Percentiles rank a stretch among this genome's conserved stretches.
These are phyloP conservation scores for Dictyostelium purpureum DNA, from an alignment of 78 protist species.

Conservation along the genomic window DNA sequence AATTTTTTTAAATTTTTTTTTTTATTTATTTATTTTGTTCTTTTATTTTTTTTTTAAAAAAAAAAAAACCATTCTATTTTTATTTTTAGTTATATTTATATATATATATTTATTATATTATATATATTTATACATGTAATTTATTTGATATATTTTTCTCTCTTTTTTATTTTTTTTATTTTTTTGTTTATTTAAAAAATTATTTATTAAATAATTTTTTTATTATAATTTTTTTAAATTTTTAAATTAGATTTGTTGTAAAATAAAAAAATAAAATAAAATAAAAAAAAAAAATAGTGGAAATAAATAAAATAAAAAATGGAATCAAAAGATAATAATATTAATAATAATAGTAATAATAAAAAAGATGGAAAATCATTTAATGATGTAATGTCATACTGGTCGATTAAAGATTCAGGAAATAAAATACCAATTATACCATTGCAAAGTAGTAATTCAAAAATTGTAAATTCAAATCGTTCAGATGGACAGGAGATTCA, in stretches of 20 bases:
- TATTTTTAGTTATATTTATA: too few species aligned
- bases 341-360: background rate
- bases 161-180: background rate
- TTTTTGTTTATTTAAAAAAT: background rate
- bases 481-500: background rate
- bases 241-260: background rate
- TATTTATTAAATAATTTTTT: too few species aligned
- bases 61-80: too few species aligned
- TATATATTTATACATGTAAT: too few species aligned
- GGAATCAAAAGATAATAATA: background rate
- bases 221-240: too few species aligned
- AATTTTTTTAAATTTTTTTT: too few species aligned
- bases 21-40: background rate
- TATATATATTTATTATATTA: too few species aligned
- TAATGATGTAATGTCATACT: constrained; percentile 31
- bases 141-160: too few species aligned
- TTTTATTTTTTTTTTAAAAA: background rate
- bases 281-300: background rate
- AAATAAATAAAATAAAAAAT: background rate
- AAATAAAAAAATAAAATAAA: background rate
- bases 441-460: background rate
- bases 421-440: background rate
- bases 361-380: constrained; percentile 18
- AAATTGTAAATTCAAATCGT: background rate
- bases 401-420: constrained; percentile 28